phyloP scores from a whole-genome alignment of 2,329 filamentous ascomycete genomes.

The Fusarium sp. region DNA sequence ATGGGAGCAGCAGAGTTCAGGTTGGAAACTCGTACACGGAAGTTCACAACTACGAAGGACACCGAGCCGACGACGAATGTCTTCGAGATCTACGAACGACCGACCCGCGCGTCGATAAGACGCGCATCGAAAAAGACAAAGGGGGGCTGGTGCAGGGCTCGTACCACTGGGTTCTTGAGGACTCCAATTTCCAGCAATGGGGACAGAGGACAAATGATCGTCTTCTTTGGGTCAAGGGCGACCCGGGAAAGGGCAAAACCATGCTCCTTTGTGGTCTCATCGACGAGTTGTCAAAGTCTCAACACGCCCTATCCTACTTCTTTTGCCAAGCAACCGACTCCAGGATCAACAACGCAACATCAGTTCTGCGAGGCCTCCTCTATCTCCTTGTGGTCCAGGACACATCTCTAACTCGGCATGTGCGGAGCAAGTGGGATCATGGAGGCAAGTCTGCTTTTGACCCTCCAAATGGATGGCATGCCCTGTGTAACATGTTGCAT shows the following conservation, averaged over 20 bases:
- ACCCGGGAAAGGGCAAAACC: constrained; percentile 8
- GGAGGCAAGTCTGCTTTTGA: background rate
- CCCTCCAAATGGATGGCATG: background rate
- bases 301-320: background rate
- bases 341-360: background rate
- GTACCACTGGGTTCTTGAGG: background rate
- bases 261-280: constrained; percentile 6
- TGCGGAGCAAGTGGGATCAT: background rate
- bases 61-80: background rate
- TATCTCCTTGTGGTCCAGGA: background rate
- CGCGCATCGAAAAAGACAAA: background rate
- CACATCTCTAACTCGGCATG: background rate
- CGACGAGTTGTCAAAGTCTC: background rate
- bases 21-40: background rate
- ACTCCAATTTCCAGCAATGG: background rate
- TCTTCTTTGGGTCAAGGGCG: background rate
- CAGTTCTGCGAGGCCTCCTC: background rate
- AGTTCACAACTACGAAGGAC: background rate
- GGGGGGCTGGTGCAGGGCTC: background rate
- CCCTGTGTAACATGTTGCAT: background rate
- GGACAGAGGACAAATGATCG: background rate
- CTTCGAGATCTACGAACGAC: background rate
- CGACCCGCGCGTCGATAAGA: background rate
- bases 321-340: constrained; percentile 5
- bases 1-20: background rate